Percentiles rank a stretch among this genome's conserved stretches.
phyloP scores from a whole-genome alignment of 2,329 filamentous ascomycete species.

The Colletotrichum endophyticum region DNA sequence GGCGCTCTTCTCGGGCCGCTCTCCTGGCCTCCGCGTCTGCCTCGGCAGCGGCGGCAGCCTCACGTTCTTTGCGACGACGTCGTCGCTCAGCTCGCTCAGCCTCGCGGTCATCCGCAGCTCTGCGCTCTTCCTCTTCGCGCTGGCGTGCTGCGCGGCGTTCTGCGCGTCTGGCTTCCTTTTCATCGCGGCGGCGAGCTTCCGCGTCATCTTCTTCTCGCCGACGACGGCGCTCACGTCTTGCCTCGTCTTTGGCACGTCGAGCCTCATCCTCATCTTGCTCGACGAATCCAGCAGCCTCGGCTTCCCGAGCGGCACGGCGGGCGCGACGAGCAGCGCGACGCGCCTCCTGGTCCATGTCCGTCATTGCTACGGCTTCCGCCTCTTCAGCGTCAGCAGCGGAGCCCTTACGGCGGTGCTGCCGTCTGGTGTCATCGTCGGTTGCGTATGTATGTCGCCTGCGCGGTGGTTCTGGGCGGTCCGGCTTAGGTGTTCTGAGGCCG shows the following conservation, averaged over 20 bases:
- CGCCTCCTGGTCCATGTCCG: slow-evolving; percentile 65
- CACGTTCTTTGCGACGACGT: slow-evolving; percentile 52
- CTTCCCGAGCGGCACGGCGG: slow-evolving; percentile 54
- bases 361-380: slow-evolving; percentile 45
- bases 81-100: slow-evolving; percentile 56
- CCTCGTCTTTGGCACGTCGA: slow-evolving; percentile 61
- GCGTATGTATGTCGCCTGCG: slow-evolving; percentile 57
- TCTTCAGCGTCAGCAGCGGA: slow-evolving; percentile 55
- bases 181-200: slow-evolving; percentile 58
- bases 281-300: slow-evolving; percentile 35
- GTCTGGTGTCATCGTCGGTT: slow-evolving; percentile 55
- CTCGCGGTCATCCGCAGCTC: slow-evolving; percentile 53
- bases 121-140: slow-evolving; percentile 55
- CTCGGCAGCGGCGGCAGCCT: slow-evolving; percentile 48
- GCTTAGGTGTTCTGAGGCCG: slow-evolving; percentile 55
- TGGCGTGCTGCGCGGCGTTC: slow-evolving; percentile 56
- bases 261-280: slow-evolving; percentile 61
- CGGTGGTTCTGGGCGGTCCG: slow-evolving; percentile 40
- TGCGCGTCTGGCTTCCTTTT: slow-evolving; percentile 63
- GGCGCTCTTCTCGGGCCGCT: slow-evolving; percentile 51
- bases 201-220: slow-evolving; percentile 59
- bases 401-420: slow-evolving; percentile 37
- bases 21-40: slow-evolving; percentile 54
- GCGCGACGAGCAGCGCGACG: slow-evolving; percentile 67
- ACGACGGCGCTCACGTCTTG: slow-evolving; percentile 58